Evolutionary conservation across 176 grass and related monocot genomes (phyloP).

Genomic region (Typha latifolia): DNA sequence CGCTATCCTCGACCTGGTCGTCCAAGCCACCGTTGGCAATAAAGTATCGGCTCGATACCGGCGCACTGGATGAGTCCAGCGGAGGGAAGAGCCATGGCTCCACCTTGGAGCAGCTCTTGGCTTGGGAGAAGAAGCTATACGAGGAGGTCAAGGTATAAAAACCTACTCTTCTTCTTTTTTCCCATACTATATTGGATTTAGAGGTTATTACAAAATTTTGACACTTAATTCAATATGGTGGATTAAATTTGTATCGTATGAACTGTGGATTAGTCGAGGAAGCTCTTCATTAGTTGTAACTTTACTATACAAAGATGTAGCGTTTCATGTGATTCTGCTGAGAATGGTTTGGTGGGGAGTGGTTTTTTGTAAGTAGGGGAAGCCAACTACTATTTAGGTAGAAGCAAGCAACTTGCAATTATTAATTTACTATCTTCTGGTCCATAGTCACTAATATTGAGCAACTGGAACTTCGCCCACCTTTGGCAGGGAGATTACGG

Average conservation of each 20-base stretch:
- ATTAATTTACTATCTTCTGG: neutral
- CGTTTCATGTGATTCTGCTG: too few relatives aligned
- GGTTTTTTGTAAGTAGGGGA: neutral
- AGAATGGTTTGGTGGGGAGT: neutral
- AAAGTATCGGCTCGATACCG: constrained; percentile 59
- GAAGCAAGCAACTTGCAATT: neutral
- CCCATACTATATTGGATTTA: neutral
- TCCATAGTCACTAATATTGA: neutral
- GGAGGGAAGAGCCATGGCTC: constrained; percentile 82
- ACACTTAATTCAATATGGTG: too few relatives aligned
- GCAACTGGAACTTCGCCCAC: neutral
- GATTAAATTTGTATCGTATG: too few relatives aligned
- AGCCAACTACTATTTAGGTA: neutral
- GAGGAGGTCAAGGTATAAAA: constrained; percentile 77
- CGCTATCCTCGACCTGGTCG: constrained; percentile 76
- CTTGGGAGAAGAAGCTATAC: constrained; percentile 99
- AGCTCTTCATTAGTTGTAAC: too few relatives aligned
- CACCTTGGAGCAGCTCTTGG: constrained; percentile 80
- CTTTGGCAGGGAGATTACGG: neutral
- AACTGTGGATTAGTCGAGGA: too few relatives aligned
- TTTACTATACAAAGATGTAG: too few relatives aligned
- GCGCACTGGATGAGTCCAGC: constrained; percentile 38
- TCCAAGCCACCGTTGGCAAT: constrained; percentile 92
- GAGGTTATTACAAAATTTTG: too few relatives aligned
- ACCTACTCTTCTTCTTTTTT: neutral